Evolutionary conservation across 1,284 basidiomycete genomes (phyloP), one percentile per base, ranked within the genome.

Genomic region (Marasmius sp.): DNA sequence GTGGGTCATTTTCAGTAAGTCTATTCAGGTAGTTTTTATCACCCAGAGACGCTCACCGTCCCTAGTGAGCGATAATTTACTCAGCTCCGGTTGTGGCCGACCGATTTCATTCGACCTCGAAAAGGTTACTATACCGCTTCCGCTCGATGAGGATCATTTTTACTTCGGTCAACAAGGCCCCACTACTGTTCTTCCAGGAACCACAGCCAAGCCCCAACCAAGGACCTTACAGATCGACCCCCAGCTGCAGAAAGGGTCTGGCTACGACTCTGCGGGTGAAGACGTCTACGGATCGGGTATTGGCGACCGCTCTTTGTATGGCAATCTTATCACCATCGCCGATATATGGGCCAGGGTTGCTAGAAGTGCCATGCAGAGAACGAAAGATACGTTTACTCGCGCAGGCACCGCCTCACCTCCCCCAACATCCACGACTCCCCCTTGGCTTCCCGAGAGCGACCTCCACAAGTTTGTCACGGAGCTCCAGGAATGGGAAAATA

Each of bases 1-100:
- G 64, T 65, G 64, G 64, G 61, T 65, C 16, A 65, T 65, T 1
- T 65, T 65, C 57, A 65, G 64, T 63, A 57, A 57, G 64, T 65
- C 20, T 14, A 39, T 18, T 51, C 36, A 34, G 11, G 2, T 27
- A 27, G 36, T 6, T 1, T 50, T 1, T 58, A 4, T 41, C 33
- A 18, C 6, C 10, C 33, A n/a, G 6, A 10, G 33, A 27, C 38
- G 38, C 12, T 36, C 49, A 22, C 12, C 3, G 7, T 43, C 58
- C 34, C 20, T 37, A 61, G 58, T 62, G 60, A 61, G 58, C 49
- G 63, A 64, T 39, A 64, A 61, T 43, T 51, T 66, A 7, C 52
- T 66, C 4, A 66, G 65, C 41, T 64, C 62, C 0, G 62, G 65
- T 3, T 66, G 62, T 48, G 62, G 62, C 27, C 60, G 62, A 16